phyloP scores from a whole-genome alignment of 768 basidiomycete genomes.

The Leucocoprinus birnbaumii region DNA sequence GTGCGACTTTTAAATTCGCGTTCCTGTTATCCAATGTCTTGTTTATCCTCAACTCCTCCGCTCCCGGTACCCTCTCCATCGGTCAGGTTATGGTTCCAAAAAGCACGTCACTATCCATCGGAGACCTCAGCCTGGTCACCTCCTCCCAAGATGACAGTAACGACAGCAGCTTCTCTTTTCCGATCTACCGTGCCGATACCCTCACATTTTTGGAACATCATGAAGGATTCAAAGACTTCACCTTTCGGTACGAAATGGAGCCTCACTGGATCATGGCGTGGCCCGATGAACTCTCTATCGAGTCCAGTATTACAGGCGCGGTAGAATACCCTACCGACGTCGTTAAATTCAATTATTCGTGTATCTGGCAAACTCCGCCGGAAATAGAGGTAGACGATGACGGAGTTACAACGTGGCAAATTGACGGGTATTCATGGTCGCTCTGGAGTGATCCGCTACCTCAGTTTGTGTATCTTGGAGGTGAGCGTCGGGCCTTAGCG shows the following conservation, averaged over 20 bases:
- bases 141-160: not conserved
- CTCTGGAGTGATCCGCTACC: not conserved
- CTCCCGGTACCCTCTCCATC: slow-evolving; percentile 1
- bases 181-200: not conserved
- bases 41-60: not conserved
- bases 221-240: not conserved
- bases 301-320: not conserved
- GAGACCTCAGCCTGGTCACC: not conserved
- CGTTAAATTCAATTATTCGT: slow-evolving; percentile 1
- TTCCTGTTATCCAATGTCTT: not conserved
- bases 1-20: not conserved
- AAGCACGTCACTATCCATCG: not conserved
- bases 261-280: not conserved
- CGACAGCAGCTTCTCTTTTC: not conserved
- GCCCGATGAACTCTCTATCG: not conserved
- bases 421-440: not conserved
- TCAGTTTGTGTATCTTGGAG: not conserved
- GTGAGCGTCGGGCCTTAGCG: not conserved
- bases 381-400: not conserved
- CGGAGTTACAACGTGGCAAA: not conserved
- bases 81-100: not conserved
- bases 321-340: not conserved
- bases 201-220: not conserved
- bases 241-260: not conserved
- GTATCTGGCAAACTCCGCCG: not conserved